Evolutionary conservation across 2,329 filamentous ascomycete genomes (phyloP).

Genomic region (Talaromyces sp.): DNA sequence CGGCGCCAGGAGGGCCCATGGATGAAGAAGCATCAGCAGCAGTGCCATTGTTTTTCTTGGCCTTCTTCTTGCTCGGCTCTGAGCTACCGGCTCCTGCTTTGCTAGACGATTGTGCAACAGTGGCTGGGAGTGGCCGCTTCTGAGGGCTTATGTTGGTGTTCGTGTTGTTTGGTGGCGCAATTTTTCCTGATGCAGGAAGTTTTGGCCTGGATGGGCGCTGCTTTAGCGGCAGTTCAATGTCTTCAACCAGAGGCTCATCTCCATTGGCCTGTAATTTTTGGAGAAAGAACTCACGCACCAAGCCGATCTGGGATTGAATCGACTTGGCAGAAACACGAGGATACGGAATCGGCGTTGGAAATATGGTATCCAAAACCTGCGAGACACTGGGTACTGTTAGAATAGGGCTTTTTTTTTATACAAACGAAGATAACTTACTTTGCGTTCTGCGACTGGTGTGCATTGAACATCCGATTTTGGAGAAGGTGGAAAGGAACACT

Average conservation of each 20-base stretch:
- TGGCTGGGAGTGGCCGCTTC: conserved; percentile 34
- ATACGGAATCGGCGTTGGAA: conserved; percentile 62
- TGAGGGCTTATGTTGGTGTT: conserved; percentile 35
- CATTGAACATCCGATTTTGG: conserved; percentile 81
- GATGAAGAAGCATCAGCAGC: conserved; percentile 17
- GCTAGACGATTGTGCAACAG: conserved; percentile 17
- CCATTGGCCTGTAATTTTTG: conserved; percentile 80
- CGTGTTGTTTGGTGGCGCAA: conserved; percentile 30
- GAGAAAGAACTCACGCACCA: conserved; percentile 88
- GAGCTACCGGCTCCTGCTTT: conserved; percentile 20
- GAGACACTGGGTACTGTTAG: conserved; percentile 22
- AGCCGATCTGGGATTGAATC: conserved; percentile 73
- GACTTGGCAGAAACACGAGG: conserved; percentile 76
- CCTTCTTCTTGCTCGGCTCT: conserved; percentile 40
- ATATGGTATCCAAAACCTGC: conserved; percentile 56
- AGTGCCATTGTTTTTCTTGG: conserved; percentile 36
- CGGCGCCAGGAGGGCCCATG: conserved; percentile 14
- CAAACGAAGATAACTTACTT: conserved; percentile 38
- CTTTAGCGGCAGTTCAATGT: conserved; percentile 90
- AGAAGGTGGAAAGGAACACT: conserved; percentile 91
- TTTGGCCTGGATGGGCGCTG: conserved; percentile 57
- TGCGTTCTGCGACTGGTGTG: conserved; percentile 72
- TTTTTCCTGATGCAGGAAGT: conserved; percentile 44
- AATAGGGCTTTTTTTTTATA: background rate
- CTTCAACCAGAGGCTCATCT: conserved; percentile 80